phyloP scores from a whole-genome alignment of 805 yeast genomes.

The Yamadazyma kitorensis region DNA sequence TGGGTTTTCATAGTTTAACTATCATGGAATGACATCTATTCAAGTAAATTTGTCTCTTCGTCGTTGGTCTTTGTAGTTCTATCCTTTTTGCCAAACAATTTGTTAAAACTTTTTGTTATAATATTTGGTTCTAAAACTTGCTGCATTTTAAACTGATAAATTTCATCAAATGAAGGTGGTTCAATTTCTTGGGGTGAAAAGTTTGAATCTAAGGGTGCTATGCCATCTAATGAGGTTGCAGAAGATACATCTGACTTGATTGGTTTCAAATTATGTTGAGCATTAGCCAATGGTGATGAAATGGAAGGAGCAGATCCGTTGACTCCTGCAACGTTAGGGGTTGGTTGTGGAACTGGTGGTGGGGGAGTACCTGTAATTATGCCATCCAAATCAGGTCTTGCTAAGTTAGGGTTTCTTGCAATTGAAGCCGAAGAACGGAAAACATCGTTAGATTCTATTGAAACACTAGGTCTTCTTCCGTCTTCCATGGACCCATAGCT shows the following conservation, averaged over 20 bases:
- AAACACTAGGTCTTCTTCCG: slow-evolving; percentile 18
- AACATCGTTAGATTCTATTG: slow-evolving; percentile 14
- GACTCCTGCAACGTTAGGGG: slow-evolving; percentile 4
- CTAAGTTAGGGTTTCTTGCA: slow-evolving; percentile 38
- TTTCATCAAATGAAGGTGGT: slow-evolving; percentile 31
- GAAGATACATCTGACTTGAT: slow-evolving; percentile 21
- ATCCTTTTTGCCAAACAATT: background rate
- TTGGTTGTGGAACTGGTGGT: slow-evolving; percentile 13
- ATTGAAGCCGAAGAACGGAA: slow-evolving; percentile 39
- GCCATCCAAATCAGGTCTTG: slow-evolving; percentile 31
- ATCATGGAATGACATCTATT: no score
- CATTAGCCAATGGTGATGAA: slow-evolving; percentile 9
- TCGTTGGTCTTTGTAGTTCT: slow-evolving; percentile 1
- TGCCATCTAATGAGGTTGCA: slow-evolving; percentile 16
- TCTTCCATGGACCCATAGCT: slow-evolving; percentile 17
- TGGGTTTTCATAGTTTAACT: no score
- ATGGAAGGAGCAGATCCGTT: background rate
- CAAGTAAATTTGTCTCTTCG: slow-evolving; percentile 7
- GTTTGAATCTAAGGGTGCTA: slow-evolving; percentile 17
- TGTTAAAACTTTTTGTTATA: slow-evolving; percentile 1
- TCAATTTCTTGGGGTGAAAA: slow-evolving; percentile 31
- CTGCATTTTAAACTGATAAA: slow-evolving; percentile 22
- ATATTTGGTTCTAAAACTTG: slow-evolving; percentile 15
- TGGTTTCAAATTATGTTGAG: slow-evolving; percentile 15
- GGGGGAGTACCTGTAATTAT: slow-evolving; percentile 28